Conservation (phyloP, 768 basidiomycete species). For the Boletus rufocinnamomeus region DNA sequence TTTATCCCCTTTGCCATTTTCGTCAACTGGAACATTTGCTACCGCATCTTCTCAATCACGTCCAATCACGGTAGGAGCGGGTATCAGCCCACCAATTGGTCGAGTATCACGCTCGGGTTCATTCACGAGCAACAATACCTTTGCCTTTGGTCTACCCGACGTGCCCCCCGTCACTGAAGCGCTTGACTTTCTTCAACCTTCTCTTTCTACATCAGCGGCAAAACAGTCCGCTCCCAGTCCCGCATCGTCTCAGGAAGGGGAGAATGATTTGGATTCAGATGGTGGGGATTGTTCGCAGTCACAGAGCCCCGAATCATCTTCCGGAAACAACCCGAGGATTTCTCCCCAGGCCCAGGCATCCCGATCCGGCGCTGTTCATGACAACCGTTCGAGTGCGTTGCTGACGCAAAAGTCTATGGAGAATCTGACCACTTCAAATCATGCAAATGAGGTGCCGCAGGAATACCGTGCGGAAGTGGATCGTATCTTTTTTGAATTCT, state of each 20-base stretch:
- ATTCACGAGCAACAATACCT: slow-evolving; percentile 47
- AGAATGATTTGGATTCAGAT: slow-evolving; percentile 51
- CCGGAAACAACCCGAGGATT: slow-evolving; percentile 25
- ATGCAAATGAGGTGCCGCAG: slow-evolving; percentile 68
- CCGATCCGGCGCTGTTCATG: slow-evolving; percentile 21
- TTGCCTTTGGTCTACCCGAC: slow-evolving; percentile 39
- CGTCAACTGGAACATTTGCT: slow-evolving; percentile 34
- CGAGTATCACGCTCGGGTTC: slow-evolving; percentile 62
- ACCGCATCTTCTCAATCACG: slow-evolving; percentile 30
- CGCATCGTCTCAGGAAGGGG: slow-evolving; percentile 50
- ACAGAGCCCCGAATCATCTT: slow-evolving; percentile 35
- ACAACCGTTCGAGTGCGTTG: slow-evolving; percentile 13
- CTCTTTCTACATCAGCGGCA: slow-evolving; percentile 10
- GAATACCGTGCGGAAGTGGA: slow-evolving; percentile 86
- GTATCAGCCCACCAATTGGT: slow-evolving; percentile 44
- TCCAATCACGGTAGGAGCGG: slow-evolving; percentile 22
- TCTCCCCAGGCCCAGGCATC: slow-evolving; percentile 27
- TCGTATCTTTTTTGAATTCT: slow-evolving; percentile 86
- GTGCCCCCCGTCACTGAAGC: slow-evolving; percentile 28
- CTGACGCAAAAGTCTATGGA: slow-evolving; percentile 27
- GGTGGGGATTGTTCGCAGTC: slow-evolving; percentile 35
- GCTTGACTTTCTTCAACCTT: slow-evolving; percentile 34
- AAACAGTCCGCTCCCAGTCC: slow-evolving; percentile 28
- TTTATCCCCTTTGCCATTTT: slow-evolving; percentile 33
- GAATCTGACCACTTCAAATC: slow-evolving; percentile 32